These are phyloP conservation scores for Ganoderma lingzhi DNA, from an alignment of 1,284 basidiomycete species.

Conservation along the genomic window DNA sequence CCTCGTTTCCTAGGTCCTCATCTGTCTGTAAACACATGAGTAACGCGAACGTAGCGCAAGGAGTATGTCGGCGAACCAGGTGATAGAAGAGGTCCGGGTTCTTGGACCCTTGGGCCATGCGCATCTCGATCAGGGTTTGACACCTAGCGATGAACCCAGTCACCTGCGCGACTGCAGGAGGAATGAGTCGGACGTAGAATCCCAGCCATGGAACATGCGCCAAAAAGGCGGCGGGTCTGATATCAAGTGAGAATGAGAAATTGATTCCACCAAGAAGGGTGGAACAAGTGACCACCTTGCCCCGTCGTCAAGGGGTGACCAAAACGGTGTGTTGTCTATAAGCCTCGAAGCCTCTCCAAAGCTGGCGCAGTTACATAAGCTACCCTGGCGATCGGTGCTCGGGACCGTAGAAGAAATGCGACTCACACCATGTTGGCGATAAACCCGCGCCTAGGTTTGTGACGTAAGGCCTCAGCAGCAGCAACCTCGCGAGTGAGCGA, in stretches of 20 bases:
- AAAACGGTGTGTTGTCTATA: not conserved
- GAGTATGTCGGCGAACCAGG: not conserved
- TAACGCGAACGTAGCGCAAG: not conserved
- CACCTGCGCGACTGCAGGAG: not conserved
- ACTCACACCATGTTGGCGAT: not conserved
- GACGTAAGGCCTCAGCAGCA: not conserved
- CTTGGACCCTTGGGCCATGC: not conserved
- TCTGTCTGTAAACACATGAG: not conserved
- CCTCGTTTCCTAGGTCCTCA: not conserved
- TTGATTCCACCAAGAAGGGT: not conserved
- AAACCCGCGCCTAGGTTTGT: not conserved
- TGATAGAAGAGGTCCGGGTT: not conserved
- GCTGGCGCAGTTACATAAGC: not conserved
- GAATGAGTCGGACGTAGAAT: not conserved
- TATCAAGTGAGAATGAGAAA: not conserved
- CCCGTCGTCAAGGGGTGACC: not conserved
- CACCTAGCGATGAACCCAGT: not conserved
- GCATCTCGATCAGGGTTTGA: not conserved
- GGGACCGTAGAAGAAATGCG: not conserved
- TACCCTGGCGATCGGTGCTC: not conserved
- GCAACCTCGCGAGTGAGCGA: not conserved
- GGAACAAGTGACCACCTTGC: not conserved
- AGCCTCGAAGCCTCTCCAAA: not conserved
- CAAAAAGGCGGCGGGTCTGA: not conserved
- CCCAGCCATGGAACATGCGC: constrained; percentile 4